Evolutionary conservation across 805 yeast genomes (phyloP), one percentile per base, ranked within the genome.

Genomic region (Schwanniomyces pseudopolymorphus): DNA sequence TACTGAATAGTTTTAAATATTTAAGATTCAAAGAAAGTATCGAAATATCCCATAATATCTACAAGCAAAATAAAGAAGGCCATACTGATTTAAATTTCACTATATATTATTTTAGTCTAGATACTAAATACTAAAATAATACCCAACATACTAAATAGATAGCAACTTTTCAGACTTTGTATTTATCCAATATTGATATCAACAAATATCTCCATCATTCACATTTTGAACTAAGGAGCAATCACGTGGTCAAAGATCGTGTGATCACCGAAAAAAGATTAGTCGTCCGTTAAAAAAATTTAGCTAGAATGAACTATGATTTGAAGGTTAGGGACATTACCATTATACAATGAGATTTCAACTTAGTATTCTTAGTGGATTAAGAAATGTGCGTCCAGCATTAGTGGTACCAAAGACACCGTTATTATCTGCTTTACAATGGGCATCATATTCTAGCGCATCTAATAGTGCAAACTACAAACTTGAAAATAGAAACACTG

Each of bases 401-500:
- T 19, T 38, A 38, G n/a, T 22, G n/a, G n/a, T 16, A 16, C 24
- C 40, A 16, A 16, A 19, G 21, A 14, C 16, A n/a, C 16, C 45
- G 31, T 37, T 26, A 4, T 20, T 43, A 35, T 46, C 43, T 4
- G 21, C 21, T 8, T 19, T 40, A 10, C 38, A 40, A 14, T 28
- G 16, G 19, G 19, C 40, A 16, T 44, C 44, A 8, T 35, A 33
- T 33, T 35, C 48, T 20, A 36, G 36, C 27, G 13, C 33, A 31
- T 40, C 39, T 9, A 22, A 44, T 28, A 31, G 20, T 31, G 25
- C 48, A 27, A 42, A 37, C n/a, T 48, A 38, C 39, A 31, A 44
- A 16, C 41, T 48, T 36, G 48, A 48, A 17, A 33, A 39, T 39
- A 60, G 83, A 54, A 59, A 67, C 42, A 80, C 91, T 8, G 70